Evolutionary conservation across 2,329 filamentous ascomycete species (phyloP).

Genomic region (Sarocladium oryzae): DNA sequence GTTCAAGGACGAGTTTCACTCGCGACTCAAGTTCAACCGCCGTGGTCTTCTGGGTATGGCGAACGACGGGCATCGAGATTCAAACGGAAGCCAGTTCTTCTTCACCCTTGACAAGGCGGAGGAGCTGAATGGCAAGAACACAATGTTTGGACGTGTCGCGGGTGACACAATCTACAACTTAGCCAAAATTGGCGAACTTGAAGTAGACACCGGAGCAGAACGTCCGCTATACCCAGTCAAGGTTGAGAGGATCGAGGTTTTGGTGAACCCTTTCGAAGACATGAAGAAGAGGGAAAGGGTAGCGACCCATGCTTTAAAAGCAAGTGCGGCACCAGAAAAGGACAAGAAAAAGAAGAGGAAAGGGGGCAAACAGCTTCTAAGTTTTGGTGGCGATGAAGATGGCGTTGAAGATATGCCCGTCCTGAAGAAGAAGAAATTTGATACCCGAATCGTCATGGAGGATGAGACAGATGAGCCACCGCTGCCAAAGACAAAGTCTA

Average conservation of each 20-base stretch:
- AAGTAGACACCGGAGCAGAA: constrained; percentile 72
- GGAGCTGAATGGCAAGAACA: constrained; percentile 85
- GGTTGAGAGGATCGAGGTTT: constrained; percentile 65
- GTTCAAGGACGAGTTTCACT: constrained; percentile 84
- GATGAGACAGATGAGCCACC: constrained; percentile 37
- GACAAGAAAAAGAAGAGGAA: constrained; percentile 66
- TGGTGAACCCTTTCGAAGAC: constrained; percentile 76
- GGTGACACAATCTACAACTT: constrained; percentile 96
- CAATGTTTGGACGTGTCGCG: constrained; percentile 84
- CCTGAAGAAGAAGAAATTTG: constrained; percentile 71
- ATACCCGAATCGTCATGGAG: constrained; percentile 64
- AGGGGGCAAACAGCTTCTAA: constrained; percentile 67
- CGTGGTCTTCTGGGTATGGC: constrained; percentile 93
- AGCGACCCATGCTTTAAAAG: constrained; percentile 36
- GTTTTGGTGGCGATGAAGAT: constrained; percentile 68
- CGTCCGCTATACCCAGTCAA: constrained; percentile 80
- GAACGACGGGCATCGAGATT: constrained; percentile 69
- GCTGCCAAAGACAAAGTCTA: constrained; percentile 18
- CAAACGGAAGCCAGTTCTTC: constrained; percentile 96
- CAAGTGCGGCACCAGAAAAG: constrained; percentile 36
- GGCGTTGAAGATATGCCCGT: constrained; percentile 47
- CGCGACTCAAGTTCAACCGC: constrained; percentile 84
- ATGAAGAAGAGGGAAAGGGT: constrained; percentile 65
- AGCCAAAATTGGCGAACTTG: constrained; percentile 85
- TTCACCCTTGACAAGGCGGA: constrained; percentile 80